Evolutionary conservation across 345 rosid genomes (phyloP).

Genomic region (Rhodomyrtus tomentosa): DNA sequence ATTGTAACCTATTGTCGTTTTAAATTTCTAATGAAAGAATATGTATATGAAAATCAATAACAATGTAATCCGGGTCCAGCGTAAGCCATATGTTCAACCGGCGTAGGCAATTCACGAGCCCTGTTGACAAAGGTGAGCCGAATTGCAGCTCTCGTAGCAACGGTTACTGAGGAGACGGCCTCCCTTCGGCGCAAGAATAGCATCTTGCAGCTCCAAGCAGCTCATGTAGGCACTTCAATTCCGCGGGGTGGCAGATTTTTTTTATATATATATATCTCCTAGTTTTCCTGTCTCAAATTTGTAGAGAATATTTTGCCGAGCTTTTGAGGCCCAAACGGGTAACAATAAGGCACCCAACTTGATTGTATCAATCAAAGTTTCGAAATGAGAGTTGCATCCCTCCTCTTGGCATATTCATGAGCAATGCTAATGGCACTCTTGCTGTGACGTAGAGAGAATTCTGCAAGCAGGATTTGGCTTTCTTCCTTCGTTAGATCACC

Average conservation of each 20-base stretch:
- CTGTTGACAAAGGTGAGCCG: not conserved
- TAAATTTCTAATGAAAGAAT: not conserved
- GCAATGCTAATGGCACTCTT: constrained; percentile 55
- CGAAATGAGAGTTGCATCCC: constrained; percentile 8
- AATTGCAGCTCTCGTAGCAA: not conserved
- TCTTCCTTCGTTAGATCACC: constrained; percentile 72
- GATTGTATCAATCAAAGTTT: constrained; percentile 14
- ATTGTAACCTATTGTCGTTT: not conserved
- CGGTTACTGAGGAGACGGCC: not conserved
- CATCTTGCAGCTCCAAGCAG: not conserved
- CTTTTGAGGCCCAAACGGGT: not conserved
- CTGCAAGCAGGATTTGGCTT: constrained; percentile 68
- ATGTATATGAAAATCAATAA: not conserved
- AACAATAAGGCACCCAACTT: not conserved
- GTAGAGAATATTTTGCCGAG: not conserved
- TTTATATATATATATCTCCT: no score
- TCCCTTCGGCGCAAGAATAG: not conserved
- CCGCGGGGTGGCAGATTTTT: not conserved
- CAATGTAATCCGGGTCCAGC: not conserved
- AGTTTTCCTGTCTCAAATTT: not conserved
- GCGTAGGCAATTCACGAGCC: not conserved
- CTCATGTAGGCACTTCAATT: not conserved
- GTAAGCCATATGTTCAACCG: not conserved
- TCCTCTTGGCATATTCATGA: constrained; percentile 55
- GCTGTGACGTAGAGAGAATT: constrained; percentile 82